These are phyloP conservation scores for Glutinoglossum americanum DNA, from an alignment of 495 filamentous ascomycete genomes.

Conservation along the genomic window DNA sequence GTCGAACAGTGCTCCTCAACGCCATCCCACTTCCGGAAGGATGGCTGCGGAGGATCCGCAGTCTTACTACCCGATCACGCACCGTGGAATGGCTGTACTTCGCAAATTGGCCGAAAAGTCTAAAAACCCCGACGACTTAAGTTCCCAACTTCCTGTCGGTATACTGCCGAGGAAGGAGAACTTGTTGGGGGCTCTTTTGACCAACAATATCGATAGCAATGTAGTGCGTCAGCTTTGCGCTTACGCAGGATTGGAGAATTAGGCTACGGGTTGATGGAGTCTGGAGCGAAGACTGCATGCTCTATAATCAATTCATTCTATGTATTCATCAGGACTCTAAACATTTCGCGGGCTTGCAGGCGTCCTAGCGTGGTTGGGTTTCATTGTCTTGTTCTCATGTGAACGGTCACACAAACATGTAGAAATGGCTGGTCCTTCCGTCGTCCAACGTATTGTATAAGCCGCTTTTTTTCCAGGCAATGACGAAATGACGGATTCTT, in stretches of 20 bases:
- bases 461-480: not conserved
- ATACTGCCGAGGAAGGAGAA: constrained; percentile 48
- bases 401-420: not conserved
- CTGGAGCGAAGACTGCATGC: not conserved
- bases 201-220: constrained; percentile 32
- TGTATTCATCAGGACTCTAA: not conserved
- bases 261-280: not conserved
- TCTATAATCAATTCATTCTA: not conserved
- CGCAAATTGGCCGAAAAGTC: constrained; percentile 50
- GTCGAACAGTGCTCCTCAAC: constrained; percentile 14
- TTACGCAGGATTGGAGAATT: constrained; percentile 39
- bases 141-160: constrained; percentile 31
- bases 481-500: not conserved
- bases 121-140: constrained; percentile 33
- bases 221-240: constrained; percentile 53
- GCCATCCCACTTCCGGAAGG: constrained; percentile 1
- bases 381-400: not conserved
- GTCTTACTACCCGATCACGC: constrained; percentile 35
- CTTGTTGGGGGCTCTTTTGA: constrained; percentile 44
- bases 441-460: not conserved
- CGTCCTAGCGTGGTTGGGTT: not conserved
- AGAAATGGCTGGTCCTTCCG: not conserved
- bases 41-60: constrained; percentile 23
- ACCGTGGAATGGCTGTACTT: constrained; percentile 47
- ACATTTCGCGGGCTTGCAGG: not conserved